These are phyloP conservation scores for Eimeria brunetti DNA, from an alignment of 169 alveolate genomes.

Conservation along the genomic window DNA sequence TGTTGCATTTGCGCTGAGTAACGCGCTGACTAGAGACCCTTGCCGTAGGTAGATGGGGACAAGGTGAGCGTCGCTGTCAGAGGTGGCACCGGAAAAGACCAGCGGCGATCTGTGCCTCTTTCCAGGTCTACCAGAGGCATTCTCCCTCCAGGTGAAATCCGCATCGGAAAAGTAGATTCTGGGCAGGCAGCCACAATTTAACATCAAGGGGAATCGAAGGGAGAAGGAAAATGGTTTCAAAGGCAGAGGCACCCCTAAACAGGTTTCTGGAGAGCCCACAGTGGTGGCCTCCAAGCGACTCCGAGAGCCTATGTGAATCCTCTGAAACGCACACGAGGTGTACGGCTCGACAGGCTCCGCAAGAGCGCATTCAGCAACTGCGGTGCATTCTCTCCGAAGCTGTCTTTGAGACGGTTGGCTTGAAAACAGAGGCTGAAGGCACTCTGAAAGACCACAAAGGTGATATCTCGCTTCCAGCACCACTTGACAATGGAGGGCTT, in stretches of 20 bases:
- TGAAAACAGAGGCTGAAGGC: neutral
- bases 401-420: conserved; percentile 9
- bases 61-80: neutral
- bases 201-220: neutral
- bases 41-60: neutral
- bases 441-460: neutral
- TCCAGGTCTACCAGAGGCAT: neutral
- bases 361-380: conserved; percentile 10
- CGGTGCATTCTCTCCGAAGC: conserved; percentile 11
- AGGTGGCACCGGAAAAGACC: neutral
- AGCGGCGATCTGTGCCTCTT: neutral
- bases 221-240: neutral
- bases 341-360: conserved; percentile 6
- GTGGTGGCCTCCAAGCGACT: conserved; percentile 21
- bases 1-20: neutral
- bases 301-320: neutral
- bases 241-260: conserved; percentile 16
- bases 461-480: neutral
- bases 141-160: neutral
- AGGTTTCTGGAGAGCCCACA: neutral
- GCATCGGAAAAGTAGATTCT: neutral
- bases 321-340: neutral
- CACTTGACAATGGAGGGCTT: neutral
- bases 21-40: neutral
- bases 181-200: too few species aligned